Conservation (phyloP, 495 filamentous ascomycete species). For the Cercophora samala region DNA sequence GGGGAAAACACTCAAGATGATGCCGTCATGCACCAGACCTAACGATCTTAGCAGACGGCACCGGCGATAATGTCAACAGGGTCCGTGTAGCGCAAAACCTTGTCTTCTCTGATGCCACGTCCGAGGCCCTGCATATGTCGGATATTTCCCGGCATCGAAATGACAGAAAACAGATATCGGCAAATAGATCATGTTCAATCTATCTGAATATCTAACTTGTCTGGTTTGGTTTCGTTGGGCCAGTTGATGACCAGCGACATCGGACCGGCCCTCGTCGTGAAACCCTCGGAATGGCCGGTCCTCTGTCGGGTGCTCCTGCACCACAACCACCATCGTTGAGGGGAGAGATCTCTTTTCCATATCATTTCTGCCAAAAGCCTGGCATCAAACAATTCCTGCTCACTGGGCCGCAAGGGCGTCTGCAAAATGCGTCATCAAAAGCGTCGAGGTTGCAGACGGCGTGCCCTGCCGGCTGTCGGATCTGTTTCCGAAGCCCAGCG, state of each 20-base stretch:
- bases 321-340: constrained; percentile 29
- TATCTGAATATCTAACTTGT: constrained; percentile 13
- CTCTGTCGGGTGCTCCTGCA: constrained; percentile 25
- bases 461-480: constrained; percentile 8
- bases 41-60: background rate
- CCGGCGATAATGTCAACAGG: background rate
- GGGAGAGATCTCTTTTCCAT: constrained; percentile 19
- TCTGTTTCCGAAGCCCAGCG: constrained; percentile 12
- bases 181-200: constrained; percentile 11
- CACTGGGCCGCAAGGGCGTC: constrained; percentile 10
- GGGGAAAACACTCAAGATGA: background rate
- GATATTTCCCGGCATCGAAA: background rate
- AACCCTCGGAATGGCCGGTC: constrained; percentile 14
- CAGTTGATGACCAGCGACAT: constrained; percentile 32
- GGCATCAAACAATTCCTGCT: constrained; percentile 8
- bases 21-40: background rate
- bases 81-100: constrained; percentile 8
- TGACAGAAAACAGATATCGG: background rate
- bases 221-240: constrained; percentile 21
- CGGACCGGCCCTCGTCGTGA: constrained; percentile 15
- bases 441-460: constrained; percentile 9
- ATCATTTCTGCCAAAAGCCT: constrained; percentile 15
- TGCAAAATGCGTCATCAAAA: background rate
- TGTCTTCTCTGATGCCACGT: background rate
- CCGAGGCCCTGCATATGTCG: background rate